Evolutionary conservation across 2,329 filamentous ascomycete species (phyloP).

Genomic region (Cryphonectria parasitica): DNA sequence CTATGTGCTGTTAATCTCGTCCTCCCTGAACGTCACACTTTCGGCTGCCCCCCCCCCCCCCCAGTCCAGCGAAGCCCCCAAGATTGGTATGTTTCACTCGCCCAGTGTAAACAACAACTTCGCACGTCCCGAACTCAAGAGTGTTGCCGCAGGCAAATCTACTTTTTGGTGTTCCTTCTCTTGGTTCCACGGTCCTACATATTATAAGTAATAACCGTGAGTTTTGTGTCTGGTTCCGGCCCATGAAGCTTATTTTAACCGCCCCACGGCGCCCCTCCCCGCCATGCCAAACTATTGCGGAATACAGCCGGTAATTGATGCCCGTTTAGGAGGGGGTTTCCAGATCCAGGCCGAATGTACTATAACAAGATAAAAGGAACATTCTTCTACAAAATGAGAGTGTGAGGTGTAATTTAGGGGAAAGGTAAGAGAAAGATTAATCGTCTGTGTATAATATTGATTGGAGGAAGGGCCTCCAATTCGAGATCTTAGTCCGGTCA

Average conservation of each 20-base stretch:
- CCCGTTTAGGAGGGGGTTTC: background rate
- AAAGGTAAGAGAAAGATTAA: background rate
- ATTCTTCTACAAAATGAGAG: background rate
- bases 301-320: slow-evolving; percentile 2
- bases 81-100: background rate
- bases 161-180: background rate
- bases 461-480: background rate
- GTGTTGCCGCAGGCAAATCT: background rate
- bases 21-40: slow-evolving; percentile 4
- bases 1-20: slow-evolving; percentile 7
- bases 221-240: background rate
- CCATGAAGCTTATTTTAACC: slow-evolving; percentile 9
- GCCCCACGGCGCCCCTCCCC: background rate
- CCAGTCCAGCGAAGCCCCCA: background rate
- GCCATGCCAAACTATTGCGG: background rate
- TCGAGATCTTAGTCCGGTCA: background rate
- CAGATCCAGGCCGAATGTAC: background rate
- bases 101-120: background rate
- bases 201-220: background rate
- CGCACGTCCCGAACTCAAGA: background rate
- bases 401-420: background rate
- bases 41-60: background rate
- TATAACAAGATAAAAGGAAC: background rate
- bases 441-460: background rate
- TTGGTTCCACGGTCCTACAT: too few species aligned